These are phyloP conservation scores for Sarocladium oryzae DNA, from an alignment of 2,329 filamentous ascomycete species.

Conservation along the genomic window DNA sequence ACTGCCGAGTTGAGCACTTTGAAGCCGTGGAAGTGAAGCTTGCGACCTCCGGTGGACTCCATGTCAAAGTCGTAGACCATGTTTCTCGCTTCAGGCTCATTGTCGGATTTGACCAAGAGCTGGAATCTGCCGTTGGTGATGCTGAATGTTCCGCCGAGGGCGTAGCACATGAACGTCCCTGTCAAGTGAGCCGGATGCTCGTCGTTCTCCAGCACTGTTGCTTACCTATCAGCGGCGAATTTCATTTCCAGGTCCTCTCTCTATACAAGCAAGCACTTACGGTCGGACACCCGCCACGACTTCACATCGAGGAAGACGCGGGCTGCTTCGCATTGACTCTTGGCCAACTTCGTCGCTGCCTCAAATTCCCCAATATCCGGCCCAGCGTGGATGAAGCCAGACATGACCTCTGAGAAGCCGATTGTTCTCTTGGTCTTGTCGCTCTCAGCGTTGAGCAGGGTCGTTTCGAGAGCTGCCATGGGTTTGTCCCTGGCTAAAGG, in stretches of 20 bases:
- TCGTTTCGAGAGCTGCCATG: constrained; percentile 11
- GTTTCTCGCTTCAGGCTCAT: constrained; percentile 50
- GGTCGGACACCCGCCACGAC: constrained; percentile 8
- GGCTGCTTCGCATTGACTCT: constrained; percentile 5
- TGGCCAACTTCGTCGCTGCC: constrained; percentile 7
- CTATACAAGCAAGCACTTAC: constrained; percentile 7
- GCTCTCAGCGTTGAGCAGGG: constrained; percentile 35
- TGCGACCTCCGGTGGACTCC: constrained; percentile 43
- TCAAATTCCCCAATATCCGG: constrained; percentile 8
- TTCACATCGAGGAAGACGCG: constrained; percentile 9
- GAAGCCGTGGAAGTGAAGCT: constrained; percentile 54
- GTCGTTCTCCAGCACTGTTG: neutral
- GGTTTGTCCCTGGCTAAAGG: constrained; percentile 19
- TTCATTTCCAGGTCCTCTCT: neutral
- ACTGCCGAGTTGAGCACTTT: constrained; percentile 57
- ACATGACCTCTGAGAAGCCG: constrained; percentile 60
- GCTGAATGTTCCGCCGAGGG: constrained; percentile 50
- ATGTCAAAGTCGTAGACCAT: constrained; percentile 58
- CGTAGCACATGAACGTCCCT: constrained; percentile 1
- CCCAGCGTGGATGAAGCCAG: constrained; percentile 52
- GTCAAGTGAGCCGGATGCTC: constrained; percentile 6
- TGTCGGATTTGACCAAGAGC: constrained; percentile 46
- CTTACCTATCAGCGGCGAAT: neutral
- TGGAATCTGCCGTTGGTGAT: constrained; percentile 51
- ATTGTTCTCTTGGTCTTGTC: constrained; percentile 40